A percentile compares a stretch with the other conserved stretches of the same genome.
Conservation (phyloP, 2,329 filamentous ascomycete species). For the Colletotrichum godetiae region DNA sequence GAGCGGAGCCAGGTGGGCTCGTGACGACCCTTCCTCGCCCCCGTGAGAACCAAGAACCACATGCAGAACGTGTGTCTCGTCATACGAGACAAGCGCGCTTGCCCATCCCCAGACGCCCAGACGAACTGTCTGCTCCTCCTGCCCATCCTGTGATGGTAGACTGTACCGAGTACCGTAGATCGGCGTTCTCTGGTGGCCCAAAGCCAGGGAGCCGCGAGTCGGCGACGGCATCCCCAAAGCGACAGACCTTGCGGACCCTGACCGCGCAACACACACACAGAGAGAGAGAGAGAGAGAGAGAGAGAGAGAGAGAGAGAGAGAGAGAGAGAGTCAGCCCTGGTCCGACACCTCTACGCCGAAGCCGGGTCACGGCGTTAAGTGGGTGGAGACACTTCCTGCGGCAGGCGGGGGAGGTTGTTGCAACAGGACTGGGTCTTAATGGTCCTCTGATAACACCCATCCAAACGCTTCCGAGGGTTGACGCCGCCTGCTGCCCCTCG, state of each 20-base stretch:
- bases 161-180: not conserved
- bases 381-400: constrained; percentile 18
- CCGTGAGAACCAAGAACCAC: not conserved
- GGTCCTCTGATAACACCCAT: constrained; percentile 11
- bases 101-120: not conserved
- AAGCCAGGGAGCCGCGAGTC: constrained; percentile 6
- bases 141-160: no score
- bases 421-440: not conserved
- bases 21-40: constrained; percentile 3
- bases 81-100: constrained; percentile 11
- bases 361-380: constrained; percentile 18
- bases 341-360: constrained; percentile 4
- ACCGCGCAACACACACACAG: not conserved
- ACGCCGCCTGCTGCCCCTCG: not conserved
- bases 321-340: constrained; percentile 6
- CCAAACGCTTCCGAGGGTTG: not conserved
- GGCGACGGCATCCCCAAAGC: not conserved
- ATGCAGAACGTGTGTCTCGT: not conserved
- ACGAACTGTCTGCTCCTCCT: not conserved
- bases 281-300: not conserved
- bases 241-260: constrained; percentile 7
- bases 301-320: not conserved
- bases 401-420: constrained; percentile 27
- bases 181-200: not conserved
- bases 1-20: constrained; percentile 18